phyloP scores from a whole-genome alignment of 768 basidiomycete species.

The Cantharellus anzutake region DNA sequence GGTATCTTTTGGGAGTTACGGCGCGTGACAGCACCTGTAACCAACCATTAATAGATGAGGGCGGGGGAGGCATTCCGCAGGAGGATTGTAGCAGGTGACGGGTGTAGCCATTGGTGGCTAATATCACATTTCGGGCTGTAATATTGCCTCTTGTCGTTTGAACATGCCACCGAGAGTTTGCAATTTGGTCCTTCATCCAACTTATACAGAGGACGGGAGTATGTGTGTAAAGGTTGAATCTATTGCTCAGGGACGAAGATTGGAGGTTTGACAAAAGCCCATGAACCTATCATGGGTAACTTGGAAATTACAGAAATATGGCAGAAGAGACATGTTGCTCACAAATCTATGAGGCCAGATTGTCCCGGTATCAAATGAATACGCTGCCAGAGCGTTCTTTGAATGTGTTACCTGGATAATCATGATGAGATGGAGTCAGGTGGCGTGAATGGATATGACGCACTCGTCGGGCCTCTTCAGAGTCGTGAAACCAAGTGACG shows the following conservation, averaged over 20 bases:
- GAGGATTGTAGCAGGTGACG: not conserved
- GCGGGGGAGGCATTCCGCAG: no score
- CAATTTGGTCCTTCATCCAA: not conserved
- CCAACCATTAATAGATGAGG: no score
- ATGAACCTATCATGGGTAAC: not conserved
- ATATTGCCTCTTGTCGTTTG: not conserved
- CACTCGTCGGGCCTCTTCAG: not conserved
- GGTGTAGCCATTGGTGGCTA: not conserved
- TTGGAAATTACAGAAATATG: not conserved
- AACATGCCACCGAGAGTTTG: not conserved
- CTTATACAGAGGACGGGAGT: not conserved
- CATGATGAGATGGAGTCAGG: not conserved
- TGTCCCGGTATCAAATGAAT: not conserved
- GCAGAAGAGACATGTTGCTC: not conserved
- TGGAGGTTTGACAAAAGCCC: not conserved
- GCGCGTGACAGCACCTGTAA: not conserved
- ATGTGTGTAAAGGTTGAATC: not conserved
- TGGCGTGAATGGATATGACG: not conserved
- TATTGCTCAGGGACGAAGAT: not conserved
- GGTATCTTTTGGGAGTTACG: not conserved
- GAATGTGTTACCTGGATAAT: not conserved
- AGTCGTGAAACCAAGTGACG: not conserved
- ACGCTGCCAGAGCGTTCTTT: not conserved
- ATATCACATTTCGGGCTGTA: not conserved
- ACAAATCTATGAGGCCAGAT: conserved; percentile 1